Percentiles rank a stretch among this genome's conserved stretches.
Evolutionary conservation across 192 early-diverging fungal species (phyloP).

Genomic region (Backusella westeae): DNA sequence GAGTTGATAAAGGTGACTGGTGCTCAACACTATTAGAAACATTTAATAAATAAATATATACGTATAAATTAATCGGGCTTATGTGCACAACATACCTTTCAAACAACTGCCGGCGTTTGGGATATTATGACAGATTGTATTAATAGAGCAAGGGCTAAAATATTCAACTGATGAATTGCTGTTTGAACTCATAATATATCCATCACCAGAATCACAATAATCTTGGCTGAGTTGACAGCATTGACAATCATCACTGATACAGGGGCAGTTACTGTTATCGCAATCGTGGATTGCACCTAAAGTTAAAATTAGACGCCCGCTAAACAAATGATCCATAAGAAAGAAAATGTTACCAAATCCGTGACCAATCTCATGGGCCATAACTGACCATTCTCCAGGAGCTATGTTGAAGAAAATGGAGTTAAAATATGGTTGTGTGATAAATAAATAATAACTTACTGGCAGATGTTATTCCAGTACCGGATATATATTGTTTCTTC

Average conservation of each 20-base stretch:
- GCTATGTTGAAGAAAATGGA: conserved; percentile 9
- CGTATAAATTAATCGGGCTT: neutral
- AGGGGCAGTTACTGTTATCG: conserved; percentile 61
- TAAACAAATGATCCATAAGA: neutral
- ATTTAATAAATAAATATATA: neutral
- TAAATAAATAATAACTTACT: conserved; percentile 29
- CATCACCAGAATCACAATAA: neutral
- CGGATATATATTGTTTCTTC: conserved; percentile 61
- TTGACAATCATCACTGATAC: conserved; percentile 36
- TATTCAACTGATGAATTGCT: conserved; percentile 54
- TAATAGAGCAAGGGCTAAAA: conserved; percentile 65
- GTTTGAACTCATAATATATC: conserved; percentile 51
- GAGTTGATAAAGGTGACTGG: neutral
- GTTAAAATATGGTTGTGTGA: neutral
- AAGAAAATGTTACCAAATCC: conserved; percentile 47
- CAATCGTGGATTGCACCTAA: conserved; percentile 91
- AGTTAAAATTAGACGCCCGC: neutral
- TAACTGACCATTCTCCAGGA: conserved; percentile 89
- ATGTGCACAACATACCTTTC: conserved; percentile 19
- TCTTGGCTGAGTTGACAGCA: conserved; percentile 49
- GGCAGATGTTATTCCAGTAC: conserved; percentile 83
- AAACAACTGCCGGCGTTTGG: conserved; percentile 31
- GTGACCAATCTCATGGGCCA: conserved; percentile 95
- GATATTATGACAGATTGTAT: conserved; percentile 46
- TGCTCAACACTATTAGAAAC: neutral